Evolutionary conservation across 2,329 filamentous ascomycete species (phyloP), one percentile per base, ranked within the genome.

Genomic region (Capronia epimyces): DNA sequence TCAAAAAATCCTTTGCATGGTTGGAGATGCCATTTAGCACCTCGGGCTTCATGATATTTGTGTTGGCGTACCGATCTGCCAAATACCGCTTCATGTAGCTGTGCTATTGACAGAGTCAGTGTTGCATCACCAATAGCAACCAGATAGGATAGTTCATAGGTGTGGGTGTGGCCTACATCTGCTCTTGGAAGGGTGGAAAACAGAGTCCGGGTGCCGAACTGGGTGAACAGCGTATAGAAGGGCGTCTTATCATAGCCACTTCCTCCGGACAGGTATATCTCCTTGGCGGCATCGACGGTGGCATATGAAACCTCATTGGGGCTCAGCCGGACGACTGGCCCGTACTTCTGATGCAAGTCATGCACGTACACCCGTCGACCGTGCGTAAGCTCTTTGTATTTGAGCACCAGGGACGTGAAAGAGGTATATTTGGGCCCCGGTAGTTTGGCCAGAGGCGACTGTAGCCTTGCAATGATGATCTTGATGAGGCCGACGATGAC

Each of bases 231-330:
- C 25, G 61, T 59, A 53, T 68, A 69, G 12, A 65, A 64, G 27
- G 65, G 64, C 0, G 67, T 67, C 50, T 68, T 68, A 42, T 68
- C 66, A 48, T 67, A 69, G 1, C 66, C 66, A 44, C 66, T 67
- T 0, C 66, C 66, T 5, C 65, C 65, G 2, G 25, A 39, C 40
- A 36, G 37, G 25, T 88, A 89, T 20, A 89, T 73, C 1, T 77
- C 75, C 41, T 77, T 63, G 16, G 70, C 69, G 0, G 79, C 77
- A 31, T 79, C 75, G 2, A 83, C 69, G 50, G 77, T 79, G 62
- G 84, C 82, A 31, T 89, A 74, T 29, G 83, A 86, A 53, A 90
- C 67, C 60, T 89, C 84, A 20, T 72, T 74, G 0, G 84, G 84
- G 0, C 74, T 81, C 1, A 88, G 66, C 21, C 83, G 75, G 7